Evolutionary conservation across 2,329 filamentous ascomycete genomes (phyloP).

Genomic region (Claviceps cyperi): DNA sequence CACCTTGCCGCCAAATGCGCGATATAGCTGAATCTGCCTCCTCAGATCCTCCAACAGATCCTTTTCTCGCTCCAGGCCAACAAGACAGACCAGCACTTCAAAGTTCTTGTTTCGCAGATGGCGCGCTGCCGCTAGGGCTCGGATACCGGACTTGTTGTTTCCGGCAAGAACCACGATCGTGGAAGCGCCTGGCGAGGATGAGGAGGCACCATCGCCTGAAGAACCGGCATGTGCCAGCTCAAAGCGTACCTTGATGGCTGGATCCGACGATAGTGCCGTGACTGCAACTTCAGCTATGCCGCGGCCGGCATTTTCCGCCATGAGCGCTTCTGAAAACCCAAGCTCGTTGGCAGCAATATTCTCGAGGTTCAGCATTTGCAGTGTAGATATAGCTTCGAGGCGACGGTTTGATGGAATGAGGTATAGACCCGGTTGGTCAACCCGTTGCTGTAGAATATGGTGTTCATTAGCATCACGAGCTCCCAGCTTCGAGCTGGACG

Average conservation of each 20-base stretch:
- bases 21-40: slow-evolving; percentile 71
- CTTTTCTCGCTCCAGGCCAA: slow-evolving; percentile 70
- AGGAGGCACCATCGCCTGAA: slow-evolving; percentile 13
- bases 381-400: slow-evolving; percentile 49
- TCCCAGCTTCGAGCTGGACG: slow-evolving; percentile 17
- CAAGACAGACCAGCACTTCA: slow-evolving; percentile 68
- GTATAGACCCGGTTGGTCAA: slow-evolving; percentile 33
- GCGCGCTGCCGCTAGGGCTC: slow-evolving; percentile 71
- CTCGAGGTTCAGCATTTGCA: slow-evolving; percentile 86
- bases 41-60: slow-evolving; percentile 69
- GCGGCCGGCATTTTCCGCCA: slow-evolving; percentile 81
- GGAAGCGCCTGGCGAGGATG: slow-evolving; percentile 13
- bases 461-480: slow-evolving; percentile 17
- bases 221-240: slow-evolving; percentile 26
- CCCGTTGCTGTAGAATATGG: slow-evolving; percentile 19
- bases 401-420: slow-evolving; percentile 39
- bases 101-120: slow-evolving; percentile 75
- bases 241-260: slow-evolving; percentile 40
- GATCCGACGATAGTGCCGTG: slow-evolving; percentile 47
- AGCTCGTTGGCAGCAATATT: slow-evolving; percentile 80
- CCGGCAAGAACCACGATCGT: slow-evolving; percentile 69
- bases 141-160: slow-evolving; percentile 81
- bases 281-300: slow-evolving; percentile 77
- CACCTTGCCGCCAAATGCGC: slow-evolving; percentile 66
- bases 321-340: slow-evolving; percentile 75